Conservation (phyloP, 139 green algal genomes). For the Chlamydomonas sp. region DNA sequence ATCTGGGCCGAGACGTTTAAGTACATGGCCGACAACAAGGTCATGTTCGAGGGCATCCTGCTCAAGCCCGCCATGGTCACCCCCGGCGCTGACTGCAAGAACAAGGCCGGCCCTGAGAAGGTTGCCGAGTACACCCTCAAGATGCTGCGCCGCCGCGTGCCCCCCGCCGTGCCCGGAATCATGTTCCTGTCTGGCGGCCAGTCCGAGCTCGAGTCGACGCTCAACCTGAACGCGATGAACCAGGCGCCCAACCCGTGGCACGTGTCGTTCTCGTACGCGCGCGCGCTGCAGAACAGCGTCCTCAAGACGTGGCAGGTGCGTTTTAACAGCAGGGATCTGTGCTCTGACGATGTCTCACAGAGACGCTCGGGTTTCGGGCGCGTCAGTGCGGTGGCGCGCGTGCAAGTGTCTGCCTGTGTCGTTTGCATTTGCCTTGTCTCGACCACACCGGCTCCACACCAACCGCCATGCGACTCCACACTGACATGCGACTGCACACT, state of each 20-base stretch:
- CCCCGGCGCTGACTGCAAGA: conserved; percentile 86
- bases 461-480: too few relatives aligned
- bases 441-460: too few relatives aligned
- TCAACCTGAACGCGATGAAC: conserved; percentile 99
- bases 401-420: too few relatives aligned
- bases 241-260: conserved; percentile 98
- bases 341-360: too few relatives aligned
- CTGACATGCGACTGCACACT: too few relatives aligned
- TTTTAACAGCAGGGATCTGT: too few relatives aligned
- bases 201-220: conserved; percentile 97
- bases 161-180: conserved; percentile 96
- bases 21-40: conserved; percentile 73
- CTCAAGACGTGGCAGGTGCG: conserved; percentile 17
- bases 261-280: conserved; percentile 99
- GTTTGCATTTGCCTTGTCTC: too few relatives aligned
- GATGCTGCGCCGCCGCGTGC: conserved; percentile 91
- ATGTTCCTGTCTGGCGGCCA: conserved; percentile 99
- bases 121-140: conserved; percentile 92
- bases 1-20: conserved; percentile 98
- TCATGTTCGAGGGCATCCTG: conserved; percentile 99
- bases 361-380: too few relatives aligned
- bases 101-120: conserved; percentile 61
- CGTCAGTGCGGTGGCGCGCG: too few relatives aligned
- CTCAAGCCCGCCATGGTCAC: conserved; percentile 99
- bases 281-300: conserved; percentile 75